Base-by-base conservation (phyloP, 345 rosid species). In the Eutrema heterophyllum region DNA sequence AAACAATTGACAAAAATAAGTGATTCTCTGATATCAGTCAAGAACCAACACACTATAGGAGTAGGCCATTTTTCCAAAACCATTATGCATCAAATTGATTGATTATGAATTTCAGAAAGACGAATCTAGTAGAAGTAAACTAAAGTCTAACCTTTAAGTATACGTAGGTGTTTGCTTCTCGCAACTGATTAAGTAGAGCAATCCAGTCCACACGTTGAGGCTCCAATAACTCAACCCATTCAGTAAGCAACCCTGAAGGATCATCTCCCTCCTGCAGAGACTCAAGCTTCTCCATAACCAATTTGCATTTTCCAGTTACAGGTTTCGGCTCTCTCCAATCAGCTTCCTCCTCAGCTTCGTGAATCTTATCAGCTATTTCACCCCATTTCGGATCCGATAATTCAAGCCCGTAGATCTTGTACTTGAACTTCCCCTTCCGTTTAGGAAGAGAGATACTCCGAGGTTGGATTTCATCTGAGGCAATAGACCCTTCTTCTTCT, bases 401-500 rank as follows among this genome's bases (percentile, higher is more conserved):
- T 75, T 95, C 91, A 58, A 95, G 96, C 64, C 98, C 99, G 80
- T 92, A 90, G 48, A 92, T 95, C 87, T 84, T 95, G 83, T 87
- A 89, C 72, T 76, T 88, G 59, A 92, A 80, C 87, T 84, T 88
- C 65, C 98, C 97, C 39, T 86, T 88, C 70, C 99, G 86, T 82
- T 82, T 90, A 14, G 96, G 97, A 80, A 92, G 88, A 62, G 92
- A 81, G 55, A 78, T 49, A 66, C 72, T 83, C 75, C 68, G 76
- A 49, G 76, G 64, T 1, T 66, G 64, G 10, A 4, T 11, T 46
- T 71, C 79, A 64, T 80, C 91, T 68, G 79, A 83, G 29, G 49
- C 65, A 33, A 33, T 26, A 52, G 21, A 66, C 9, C 32, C 45
- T 48, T 73, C 76, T 48, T 68, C 81, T 54, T 14, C 81, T 15